phyloP scores from a whole-genome alignment of 2,329 filamentous ascomycete species.

The Diaporthe capsici region DNA sequence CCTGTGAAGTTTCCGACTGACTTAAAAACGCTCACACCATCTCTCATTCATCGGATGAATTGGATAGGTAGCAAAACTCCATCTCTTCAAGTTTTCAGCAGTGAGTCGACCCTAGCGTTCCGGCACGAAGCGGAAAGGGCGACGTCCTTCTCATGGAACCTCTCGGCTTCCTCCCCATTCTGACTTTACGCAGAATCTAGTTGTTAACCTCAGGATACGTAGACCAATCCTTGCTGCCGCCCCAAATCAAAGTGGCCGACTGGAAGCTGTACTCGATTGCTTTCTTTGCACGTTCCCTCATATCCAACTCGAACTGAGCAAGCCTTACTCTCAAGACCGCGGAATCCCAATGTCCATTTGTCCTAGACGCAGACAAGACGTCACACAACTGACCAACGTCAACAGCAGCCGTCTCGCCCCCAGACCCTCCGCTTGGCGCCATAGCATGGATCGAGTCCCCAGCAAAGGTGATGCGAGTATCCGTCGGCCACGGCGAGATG shows the following conservation, averaged over 20 bases:
- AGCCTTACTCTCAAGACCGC: background rate
- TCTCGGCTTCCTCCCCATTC: too few relatives aligned
- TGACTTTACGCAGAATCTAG: background rate
- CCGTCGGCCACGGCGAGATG: background rate
- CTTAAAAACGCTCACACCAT: too few relatives aligned
- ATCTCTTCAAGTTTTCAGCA: too few relatives aligned
- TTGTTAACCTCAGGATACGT: background rate
- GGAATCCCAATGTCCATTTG: background rate
- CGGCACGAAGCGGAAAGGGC: too few relatives aligned
- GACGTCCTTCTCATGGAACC: too few relatives aligned
- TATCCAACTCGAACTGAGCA: background rate
- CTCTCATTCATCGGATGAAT: too few relatives aligned
- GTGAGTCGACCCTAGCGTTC: too few relatives aligned
- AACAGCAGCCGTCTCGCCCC: background rate
- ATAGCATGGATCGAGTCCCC: background rate
- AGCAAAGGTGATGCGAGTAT: background rate
- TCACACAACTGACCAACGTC: background rate
- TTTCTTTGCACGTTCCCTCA: background rate
- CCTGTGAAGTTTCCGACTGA: too few relatives aligned
- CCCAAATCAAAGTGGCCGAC: background rate
- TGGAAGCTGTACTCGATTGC: background rate
- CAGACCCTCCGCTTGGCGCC: background rate
- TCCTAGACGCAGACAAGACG: background rate
- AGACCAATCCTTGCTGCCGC: background rate
- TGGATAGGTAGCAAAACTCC: too few relatives aligned